A percentile compares a stretch with the other conserved stretches of the same genome.
These are phyloP conservation scores for Populus deltoides DNA, from an alignment of 345 rosid species.

Conservation along the genomic window DNA sequence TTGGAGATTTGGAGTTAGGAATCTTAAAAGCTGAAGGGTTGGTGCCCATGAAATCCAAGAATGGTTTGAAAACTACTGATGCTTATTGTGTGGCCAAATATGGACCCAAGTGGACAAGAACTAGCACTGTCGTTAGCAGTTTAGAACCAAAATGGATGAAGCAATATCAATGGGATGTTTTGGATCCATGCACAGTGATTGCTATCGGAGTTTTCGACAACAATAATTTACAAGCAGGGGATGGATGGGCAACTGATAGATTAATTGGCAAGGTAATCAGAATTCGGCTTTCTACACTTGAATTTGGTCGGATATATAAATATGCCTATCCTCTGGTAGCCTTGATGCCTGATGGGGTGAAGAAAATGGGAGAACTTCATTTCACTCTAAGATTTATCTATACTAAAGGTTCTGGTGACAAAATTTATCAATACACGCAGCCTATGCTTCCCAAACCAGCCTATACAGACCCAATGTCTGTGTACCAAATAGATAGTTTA, in stretches of 20 bases:
- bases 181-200: conserved; percentile 42
- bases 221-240: conserved; percentile 31
- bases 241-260: conserved; percentile 28
- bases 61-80: conserved; percentile 45
- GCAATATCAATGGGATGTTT: conserved; percentile 47
- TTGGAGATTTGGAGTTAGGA: conserved; percentile 53
- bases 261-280: conserved; percentile 49
- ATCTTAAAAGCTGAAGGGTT: conserved; percentile 45
- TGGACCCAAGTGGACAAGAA: conserved; percentile 42
- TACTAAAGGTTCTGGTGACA: conserved; percentile 21
- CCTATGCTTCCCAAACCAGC: conserved; percentile 47
- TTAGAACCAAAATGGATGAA: conserved; percentile 45
- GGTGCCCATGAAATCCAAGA: conserved; percentile 40
- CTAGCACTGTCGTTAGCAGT: conserved; percentile 34
- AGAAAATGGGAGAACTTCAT: conserved; percentile 56
- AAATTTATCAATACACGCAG: conserved; percentile 37
- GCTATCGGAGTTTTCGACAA: conserved; percentile 45
- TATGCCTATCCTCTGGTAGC: conserved; percentile 48
- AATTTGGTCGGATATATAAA: conserved; percentile 39
- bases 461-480: conserved; percentile 40
- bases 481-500: conserved; percentile 38
- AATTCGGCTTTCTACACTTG: conserved; percentile 49
- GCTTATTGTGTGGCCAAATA: conserved; percentile 55
- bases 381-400: conserved; percentile 46
- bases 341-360: conserved; percentile 39